Conservation (phyloP, 768 basidiomycete genomes). For the Russula abietina region DNA sequence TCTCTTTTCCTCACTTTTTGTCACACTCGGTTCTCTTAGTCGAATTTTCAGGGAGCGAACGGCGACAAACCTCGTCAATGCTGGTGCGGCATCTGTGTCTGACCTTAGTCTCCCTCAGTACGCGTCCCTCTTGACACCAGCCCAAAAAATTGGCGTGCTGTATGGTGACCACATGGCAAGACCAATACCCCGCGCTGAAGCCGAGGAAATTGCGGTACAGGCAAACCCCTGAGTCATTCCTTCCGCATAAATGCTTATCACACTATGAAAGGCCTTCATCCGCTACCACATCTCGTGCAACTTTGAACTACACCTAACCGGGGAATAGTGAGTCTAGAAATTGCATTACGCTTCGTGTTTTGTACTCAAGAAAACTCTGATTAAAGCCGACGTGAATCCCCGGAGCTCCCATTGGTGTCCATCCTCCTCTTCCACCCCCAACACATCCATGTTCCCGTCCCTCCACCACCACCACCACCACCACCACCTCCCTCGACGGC, state of each 20-base stretch:
- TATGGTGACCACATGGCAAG: slow-evolving; percentile 39
- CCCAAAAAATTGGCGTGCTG: slow-evolving; percentile 36
- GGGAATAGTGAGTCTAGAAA: slow-evolving; percentile 47
- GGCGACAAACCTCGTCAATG: slow-evolving; percentile 44
- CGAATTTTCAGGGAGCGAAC: slow-evolving; percentile 21
- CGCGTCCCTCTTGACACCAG: slow-evolving; percentile 34
- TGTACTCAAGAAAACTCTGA: not conserved
- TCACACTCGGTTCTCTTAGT: not conserved
- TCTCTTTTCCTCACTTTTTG: not conserved
- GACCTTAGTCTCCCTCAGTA: slow-evolving; percentile 38
- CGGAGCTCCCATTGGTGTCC: slow-evolving; percentile 35
- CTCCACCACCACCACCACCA: not conserved
- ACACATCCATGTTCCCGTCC: slow-evolving; percentile 41
- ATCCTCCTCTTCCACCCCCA: slow-evolving; percentile 44
- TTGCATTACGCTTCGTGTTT: not conserved
- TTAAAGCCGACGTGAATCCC: slow-evolving; percentile 45
- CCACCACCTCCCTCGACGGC: not conserved
- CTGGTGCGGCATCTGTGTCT: slow-evolving; percentile 42
- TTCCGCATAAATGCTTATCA: not conserved
- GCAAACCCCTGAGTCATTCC: slow-evolving; percentile 19
- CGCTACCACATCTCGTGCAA: slow-evolving; percentile 41
- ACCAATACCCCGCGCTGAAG: slow-evolving; percentile 37
- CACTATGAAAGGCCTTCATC: slow-evolving; percentile 41
- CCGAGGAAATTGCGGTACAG: slow-evolving; percentile 43
- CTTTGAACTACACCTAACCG: slow-evolving; percentile 46